Conservation (phyloP, 495 filamentous ascomycete species). For the Aspergillus panamensis region DNA sequence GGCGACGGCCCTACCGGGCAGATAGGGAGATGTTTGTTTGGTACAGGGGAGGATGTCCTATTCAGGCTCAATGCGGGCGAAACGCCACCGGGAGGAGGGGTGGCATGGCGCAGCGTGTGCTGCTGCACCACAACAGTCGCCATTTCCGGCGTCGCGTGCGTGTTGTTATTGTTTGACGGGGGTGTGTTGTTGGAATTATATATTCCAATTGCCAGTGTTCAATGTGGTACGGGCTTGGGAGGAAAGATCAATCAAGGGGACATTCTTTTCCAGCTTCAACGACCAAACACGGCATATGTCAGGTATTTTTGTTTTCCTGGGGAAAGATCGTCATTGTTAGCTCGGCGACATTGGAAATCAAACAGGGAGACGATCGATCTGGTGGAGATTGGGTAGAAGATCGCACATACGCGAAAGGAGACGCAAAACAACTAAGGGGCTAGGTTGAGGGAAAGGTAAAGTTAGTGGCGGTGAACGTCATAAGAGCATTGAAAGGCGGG, state of each 20-base stretch:
- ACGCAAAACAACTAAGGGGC: constrained; percentile 4
- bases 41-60: constrained; percentile 57
- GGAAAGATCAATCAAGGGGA: not conserved
- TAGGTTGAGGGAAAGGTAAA: not conserved
- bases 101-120: constrained; percentile 44
- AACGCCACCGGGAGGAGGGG: constrained; percentile 42
- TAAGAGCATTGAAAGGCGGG: not conserved
- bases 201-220: not conserved
- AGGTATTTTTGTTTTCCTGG: not conserved
- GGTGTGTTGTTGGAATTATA: not conserved
- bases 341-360: not conserved
- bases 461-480: too few relatives aligned
- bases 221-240: not conserved
- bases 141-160: constrained; percentile 31
- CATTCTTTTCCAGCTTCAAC: not conserved
- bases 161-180: not conserved
- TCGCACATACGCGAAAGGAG: not conserved
- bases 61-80: constrained; percentile 40
- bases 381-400: not conserved
- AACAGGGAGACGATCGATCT: not conserved
- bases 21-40: constrained; percentile 85
- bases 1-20: constrained; percentile 77
- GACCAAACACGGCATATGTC: not conserved
- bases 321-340: not conserved
- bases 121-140: constrained; percentile 52